A percentile compares a stretch with the other conserved stretches of the same genome.
Evolutionary conservation across 108 stramenopile genomes (phyloP).

Genomic region (Skeletonema menzelii): DNA sequence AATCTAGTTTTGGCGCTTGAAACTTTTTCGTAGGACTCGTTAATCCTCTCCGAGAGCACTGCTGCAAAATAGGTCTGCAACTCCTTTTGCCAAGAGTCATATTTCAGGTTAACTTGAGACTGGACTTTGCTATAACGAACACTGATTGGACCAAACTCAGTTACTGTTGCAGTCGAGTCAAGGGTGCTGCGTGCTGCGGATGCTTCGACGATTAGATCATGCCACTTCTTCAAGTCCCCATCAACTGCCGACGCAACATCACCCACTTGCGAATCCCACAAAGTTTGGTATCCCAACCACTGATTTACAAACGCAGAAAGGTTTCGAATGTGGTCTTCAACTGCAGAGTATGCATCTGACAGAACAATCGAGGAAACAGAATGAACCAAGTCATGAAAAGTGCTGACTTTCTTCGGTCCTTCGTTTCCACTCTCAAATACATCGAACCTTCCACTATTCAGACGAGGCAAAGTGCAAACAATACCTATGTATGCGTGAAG

Average conservation of each 20-base stretch:
- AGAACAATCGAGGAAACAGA: constrained; percentile 51
- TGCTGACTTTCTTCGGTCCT: constrained; percentile 24
- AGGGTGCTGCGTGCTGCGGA: constrained; percentile 83
- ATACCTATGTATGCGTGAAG: constrained; percentile 85
- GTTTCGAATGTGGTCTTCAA: constrained; percentile 73
- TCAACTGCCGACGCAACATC: constrained; percentile 83
- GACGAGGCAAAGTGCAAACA: constrained; percentile 82
- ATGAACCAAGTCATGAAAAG: constrained; percentile 60
- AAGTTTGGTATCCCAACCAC: constrained; percentile 94
- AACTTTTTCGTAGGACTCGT: constrained; percentile 66
- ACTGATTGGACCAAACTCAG: constrained; percentile 86
- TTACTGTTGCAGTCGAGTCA: constrained; percentile 76
- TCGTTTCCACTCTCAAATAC: constrained; percentile 70
- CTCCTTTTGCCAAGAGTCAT: constrained; percentile 98
- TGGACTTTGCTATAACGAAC: constrained; percentile 93
- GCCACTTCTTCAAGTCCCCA: constrained; percentile 89
- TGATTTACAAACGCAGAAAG: constrained; percentile 72
- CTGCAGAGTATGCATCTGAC: constrained; percentile 64
- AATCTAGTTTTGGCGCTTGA: constrained; percentile 70
- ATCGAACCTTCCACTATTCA: constrained; percentile 86
- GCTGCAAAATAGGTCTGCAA: constrained; percentile 88
- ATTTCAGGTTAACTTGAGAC: constrained; percentile 93
- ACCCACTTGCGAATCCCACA: constrained; percentile 93
- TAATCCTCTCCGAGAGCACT: constrained; percentile 70
- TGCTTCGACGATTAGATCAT: constrained; percentile 80